Conservation (phyloP, 1,139 yeast species). For the Scheffersomyces stambukii region DNA sequence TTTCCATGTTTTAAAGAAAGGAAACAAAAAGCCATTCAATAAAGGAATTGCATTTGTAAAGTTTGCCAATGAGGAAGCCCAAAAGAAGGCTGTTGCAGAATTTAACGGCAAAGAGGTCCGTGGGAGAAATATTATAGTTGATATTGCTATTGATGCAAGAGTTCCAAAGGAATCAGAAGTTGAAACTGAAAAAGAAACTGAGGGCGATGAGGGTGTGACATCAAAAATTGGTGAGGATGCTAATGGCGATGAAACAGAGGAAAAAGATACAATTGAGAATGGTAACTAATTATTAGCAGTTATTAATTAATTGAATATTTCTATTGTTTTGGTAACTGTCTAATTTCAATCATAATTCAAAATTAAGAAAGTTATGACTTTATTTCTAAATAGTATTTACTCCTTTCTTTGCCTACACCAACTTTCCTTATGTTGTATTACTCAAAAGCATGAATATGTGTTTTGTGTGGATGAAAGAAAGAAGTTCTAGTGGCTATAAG, state of each 20-base stretch:
- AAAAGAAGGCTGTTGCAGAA: constrained; percentile 45
- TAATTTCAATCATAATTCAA: no score
- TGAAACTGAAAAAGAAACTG: constrained; percentile 5
- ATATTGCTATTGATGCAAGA: constrained; percentile 52
- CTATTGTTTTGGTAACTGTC: no score
- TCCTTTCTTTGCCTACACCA: no score
- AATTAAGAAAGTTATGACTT: no score
- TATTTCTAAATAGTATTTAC: no score
- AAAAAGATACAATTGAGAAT: constrained; percentile 2
- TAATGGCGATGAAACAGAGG: constrained; percentile 4
- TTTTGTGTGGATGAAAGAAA: no score
- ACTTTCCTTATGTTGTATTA: no score
- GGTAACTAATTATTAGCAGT: constrained; percentile 3
- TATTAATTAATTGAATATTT: no score
- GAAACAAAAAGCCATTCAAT: constrained; percentile 35
- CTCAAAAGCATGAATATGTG: no score
- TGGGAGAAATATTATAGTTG: constrained; percentile 53
- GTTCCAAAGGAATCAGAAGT: constrained; percentile 19
- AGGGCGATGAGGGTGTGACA: constrained; percentile 1
- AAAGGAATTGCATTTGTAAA: constrained; percentile 64
- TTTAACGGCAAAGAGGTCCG: constrained; percentile 49
- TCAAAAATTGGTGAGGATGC: constrained; percentile 2
- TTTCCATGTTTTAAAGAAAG: constrained; percentile 34
- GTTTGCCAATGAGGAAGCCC: constrained; percentile 44
- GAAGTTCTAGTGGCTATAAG: no score